Percentiles rank a stretch among this genome's conserved stretches.
Evolutionary conservation across 108 stramenopile species (phyloP).

Genomic region (Skeletonema potamos): DNA sequence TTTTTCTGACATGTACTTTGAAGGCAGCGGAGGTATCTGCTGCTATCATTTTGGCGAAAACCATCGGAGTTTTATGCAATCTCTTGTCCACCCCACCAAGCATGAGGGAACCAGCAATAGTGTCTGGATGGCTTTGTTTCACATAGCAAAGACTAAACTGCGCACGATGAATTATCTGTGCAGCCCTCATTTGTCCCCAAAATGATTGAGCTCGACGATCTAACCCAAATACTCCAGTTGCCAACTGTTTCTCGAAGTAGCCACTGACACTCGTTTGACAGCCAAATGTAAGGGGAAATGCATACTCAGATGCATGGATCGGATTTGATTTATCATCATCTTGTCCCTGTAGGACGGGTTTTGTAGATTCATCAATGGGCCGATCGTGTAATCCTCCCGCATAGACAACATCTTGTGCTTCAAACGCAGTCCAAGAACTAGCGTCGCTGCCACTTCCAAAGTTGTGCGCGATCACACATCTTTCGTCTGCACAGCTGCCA

Average conservation of each 20-base stretch:
- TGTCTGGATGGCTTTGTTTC: constrained; percentile 53
- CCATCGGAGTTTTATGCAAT: constrained; percentile 84
- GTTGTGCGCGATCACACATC: constrained; percentile 19
- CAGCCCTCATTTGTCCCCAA: constrained; percentile 78
- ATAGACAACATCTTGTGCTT: constrained; percentile 32
- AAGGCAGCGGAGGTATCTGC: constrained; percentile 66
- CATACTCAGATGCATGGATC: background rate
- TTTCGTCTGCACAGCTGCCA: background rate
- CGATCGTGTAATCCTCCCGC: constrained; percentile 36
- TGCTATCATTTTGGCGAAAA: constrained; percentile 76
- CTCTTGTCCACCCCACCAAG: constrained; percentile 82
- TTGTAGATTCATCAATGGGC: background rate
- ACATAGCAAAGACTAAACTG: constrained; percentile 91
- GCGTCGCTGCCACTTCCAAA: constrained; percentile 22
- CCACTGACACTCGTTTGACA: constrained; percentile 80
- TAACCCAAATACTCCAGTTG: constrained; percentile 96
- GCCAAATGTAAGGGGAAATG: constrained; percentile 85
- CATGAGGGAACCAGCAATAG: constrained; percentile 73
- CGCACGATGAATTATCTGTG: constrained; percentile 67
- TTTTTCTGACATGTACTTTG: constrained; percentile 76
- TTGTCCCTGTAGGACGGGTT: background rate
- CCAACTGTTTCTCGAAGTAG: constrained; percentile 85
- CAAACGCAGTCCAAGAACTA: constrained; percentile 34
- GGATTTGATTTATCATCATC: constrained; percentile 5
- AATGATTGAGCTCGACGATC: constrained; percentile 78